A percentile compares a stretch with the other conserved stretches of the same genome.
phyloP scores from a whole-genome alignment of 2,329 filamentous ascomycete species.

The Ophiostoma angusticollis region DNA sequence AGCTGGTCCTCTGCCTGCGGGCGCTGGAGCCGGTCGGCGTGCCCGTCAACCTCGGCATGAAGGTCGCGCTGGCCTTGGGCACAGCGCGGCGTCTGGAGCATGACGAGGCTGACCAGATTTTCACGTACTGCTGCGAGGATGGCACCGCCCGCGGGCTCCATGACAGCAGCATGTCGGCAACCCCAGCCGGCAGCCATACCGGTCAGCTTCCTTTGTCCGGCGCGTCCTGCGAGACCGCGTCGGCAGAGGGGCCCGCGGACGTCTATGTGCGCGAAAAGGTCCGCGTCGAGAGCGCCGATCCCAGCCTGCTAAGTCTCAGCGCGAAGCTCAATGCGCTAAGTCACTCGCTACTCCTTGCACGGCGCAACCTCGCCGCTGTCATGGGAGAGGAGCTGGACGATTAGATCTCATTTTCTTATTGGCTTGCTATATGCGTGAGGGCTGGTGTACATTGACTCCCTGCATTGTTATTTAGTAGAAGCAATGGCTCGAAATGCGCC shows the following conservation, averaged over 20 bases:
- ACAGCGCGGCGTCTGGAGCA: conserved; percentile 53
- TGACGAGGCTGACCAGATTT: conserved; percentile 69
- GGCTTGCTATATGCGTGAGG: not conserved
- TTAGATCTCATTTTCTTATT: too few relatives aligned
- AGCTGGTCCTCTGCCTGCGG: conserved; percentile 56
- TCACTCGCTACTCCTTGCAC: conserved; percentile 56
- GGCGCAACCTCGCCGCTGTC: conserved; percentile 61
- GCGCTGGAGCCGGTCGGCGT: conserved; percentile 55
- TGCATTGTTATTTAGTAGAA: not conserved
- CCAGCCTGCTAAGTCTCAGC: conserved; percentile 68
- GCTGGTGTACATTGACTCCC: not conserved
- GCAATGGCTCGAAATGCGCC: too few relatives aligned
- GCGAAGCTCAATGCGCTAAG: conserved; percentile 72
- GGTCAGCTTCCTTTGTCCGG: too few relatives aligned
- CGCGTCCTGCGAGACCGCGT: too few relatives aligned
- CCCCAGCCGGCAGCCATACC: too few relatives aligned
- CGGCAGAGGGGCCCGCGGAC: conserved; percentile 42
- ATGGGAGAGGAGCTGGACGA: conserved; percentile 49
- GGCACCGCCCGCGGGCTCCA: too few relatives aligned
- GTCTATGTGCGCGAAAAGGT: conserved; percentile 86
- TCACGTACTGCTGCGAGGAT: conserved; percentile 40
- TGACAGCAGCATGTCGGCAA: too few relatives aligned
- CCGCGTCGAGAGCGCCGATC: conserved; percentile 77
- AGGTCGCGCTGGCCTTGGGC: conserved; percentile 57
- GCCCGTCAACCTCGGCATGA: conserved; percentile 48